Base-by-base conservation (phyloP, 1,284 basidiomycete species). In the Fistulina hepatica region DNA sequence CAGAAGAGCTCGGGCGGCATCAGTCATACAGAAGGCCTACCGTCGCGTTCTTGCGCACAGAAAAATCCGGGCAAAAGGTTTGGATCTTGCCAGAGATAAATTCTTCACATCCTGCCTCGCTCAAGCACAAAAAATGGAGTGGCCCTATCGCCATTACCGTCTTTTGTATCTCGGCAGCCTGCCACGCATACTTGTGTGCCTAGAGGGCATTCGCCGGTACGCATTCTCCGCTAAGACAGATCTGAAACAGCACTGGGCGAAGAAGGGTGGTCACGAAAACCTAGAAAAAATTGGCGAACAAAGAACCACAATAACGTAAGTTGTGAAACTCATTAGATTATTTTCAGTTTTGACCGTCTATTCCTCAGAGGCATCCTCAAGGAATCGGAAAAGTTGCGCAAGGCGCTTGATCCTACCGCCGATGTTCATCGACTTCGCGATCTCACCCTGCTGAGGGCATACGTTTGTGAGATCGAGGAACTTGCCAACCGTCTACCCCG, bases 121-220 rank as follows among this genome's bases (percentile, higher is more conserved):
- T 22, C 50, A 57, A 21, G 53, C 58, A 4, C 42, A 41, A 10
- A 46, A 44, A 8, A 56, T 60, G n/a, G 44, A 50, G 4, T 66
- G 65, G 63, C 43, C 54, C 6, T 34, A 40, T 17, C 47, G 43
- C 9, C 47, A 42, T 15, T 73, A 75, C 45, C 61, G 61, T 13
- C 40, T 55, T 2, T 51, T 69, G 11, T 71, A 66, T 49, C 56
- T 72, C 3, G 70, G 71, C 1, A 64, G 69, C 5, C 52, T 76
- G 4, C 69, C 73, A 1, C 65, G 64, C 43, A 49, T 71, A 4
- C 54, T 72, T 16, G 50, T 65, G 3, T 69, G 60, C 41, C 55
- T 76, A 13, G 62, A 72, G 17, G 47, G 52, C 15, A 52, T 60
- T 8, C 51, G 57, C 8, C 36, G 44, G 1, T 38, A 55, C 16